phyloP scores from a whole-genome alignment of 75 land plant species.

The Cunninghamia lanceolata region DNA sequence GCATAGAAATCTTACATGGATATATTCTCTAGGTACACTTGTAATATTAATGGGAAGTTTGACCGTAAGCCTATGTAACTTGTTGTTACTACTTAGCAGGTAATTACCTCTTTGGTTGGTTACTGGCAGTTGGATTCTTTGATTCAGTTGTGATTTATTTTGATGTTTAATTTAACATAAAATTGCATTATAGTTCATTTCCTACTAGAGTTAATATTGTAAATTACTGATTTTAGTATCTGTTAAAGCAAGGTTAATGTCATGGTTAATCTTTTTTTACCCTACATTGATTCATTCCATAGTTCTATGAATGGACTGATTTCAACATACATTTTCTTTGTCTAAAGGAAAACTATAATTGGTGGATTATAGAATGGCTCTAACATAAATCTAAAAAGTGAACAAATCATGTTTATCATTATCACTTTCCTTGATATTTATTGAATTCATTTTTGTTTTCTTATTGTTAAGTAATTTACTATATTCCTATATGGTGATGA shows the following conservation, averaged over 20 bases:
- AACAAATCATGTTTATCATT: not conserved
- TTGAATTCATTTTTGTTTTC: not conserved
- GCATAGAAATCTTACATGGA: conserved; percentile 93
- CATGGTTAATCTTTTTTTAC: not conserved
- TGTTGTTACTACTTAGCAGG: conserved; percentile 96
- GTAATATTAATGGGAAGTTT: conserved; percentile 85
- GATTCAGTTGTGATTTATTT: not conserved
- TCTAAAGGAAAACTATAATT: too few relatives aligned
- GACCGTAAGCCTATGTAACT: conserved; percentile 85
- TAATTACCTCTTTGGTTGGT: conserved; percentile 7
- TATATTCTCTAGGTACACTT: conserved; percentile 90
- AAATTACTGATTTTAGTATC: not conserved
- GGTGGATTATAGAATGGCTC: not conserved
- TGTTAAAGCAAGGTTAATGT: not conserved
- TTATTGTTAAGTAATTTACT: not conserved
- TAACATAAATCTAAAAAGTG: not conserved
- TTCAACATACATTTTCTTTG: too few relatives aligned
- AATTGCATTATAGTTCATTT: not conserved
- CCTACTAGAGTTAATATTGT: not conserved
- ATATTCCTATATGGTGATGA: not conserved
- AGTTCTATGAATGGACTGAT: too few relatives aligned
- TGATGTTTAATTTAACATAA: not conserved
- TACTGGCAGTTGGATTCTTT: not conserved
- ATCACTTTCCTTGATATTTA: not conserved
- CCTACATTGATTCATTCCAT: not conserved